Percentiles rank a stretch among this genome's conserved stretches.
These are phyloP conservation scores for Thuja plicata DNA, from an alignment of 83 land plant genomes.

Conservation along the genomic window DNA sequence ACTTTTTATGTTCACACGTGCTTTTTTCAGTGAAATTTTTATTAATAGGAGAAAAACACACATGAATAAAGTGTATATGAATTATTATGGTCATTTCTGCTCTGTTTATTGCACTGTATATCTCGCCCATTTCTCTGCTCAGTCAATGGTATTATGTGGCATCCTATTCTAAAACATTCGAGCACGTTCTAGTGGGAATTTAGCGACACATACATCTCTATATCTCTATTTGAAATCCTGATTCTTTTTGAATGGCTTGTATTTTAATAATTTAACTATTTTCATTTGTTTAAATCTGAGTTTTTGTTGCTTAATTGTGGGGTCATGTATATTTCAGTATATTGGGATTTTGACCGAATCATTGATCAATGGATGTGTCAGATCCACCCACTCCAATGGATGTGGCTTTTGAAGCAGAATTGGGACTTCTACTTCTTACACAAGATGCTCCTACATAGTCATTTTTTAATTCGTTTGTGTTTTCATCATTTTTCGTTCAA, in stretches of 20 bases:
- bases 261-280: too few relatives aligned
- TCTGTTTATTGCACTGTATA: not conserved
- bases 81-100: not conserved
- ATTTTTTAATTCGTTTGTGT: too few relatives aligned
- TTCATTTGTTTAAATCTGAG: not conserved
- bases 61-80: not conserved
- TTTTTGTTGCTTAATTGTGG: not conserved
- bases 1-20: not conserved
- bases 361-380: slow-evolving; percentile 19
- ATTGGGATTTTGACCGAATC: slow-evolving; percentile 78
- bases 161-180: not conserved
- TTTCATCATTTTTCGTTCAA: too few relatives aligned
- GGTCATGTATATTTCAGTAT: slow-evolving; percentile 37
- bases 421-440: slow-evolving; percentile 14
- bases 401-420: slow-evolving; percentile 2
- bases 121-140: not conserved
- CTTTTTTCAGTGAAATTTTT: not conserved
- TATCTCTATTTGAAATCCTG: not conserved
- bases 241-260: not conserved
- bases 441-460: not conserved
- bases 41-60: not conserved
- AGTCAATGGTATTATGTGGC: not conserved
- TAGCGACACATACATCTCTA: not conserved
- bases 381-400: slow-evolving; percentile 15
- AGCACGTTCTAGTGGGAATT: not conserved